These are phyloP conservation scores for Microcyclospora tardicrescens DNA, from an alignment of 2,329 filamentous ascomycete genomes.

Conservation along the genomic window DNA sequence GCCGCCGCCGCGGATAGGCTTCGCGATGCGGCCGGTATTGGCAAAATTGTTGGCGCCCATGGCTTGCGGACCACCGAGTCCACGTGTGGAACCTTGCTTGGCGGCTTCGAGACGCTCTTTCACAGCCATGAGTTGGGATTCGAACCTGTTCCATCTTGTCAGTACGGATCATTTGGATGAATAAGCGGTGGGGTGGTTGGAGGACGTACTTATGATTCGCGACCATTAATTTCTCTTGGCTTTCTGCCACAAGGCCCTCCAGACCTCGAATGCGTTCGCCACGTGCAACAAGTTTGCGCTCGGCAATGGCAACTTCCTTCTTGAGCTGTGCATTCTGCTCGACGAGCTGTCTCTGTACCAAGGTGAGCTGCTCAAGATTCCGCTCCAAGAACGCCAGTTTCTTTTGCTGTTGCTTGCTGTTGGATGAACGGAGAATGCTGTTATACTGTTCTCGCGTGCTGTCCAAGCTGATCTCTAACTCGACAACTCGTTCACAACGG, in stretches of 20 bases:
- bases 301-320: conserved; percentile 97
- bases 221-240: conserved; percentile 93
- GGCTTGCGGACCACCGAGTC: conserved; percentile 52
- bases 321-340: conserved; percentile 96
- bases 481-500: conserved; percentile 88
- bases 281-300: conserved; percentile 88
- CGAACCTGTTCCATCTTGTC: conserved; percentile 53
- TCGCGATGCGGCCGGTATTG: conserved; percentile 56
- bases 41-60: conserved; percentile 32
- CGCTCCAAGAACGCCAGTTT: conserved; percentile 99
- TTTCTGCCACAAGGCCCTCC: conserved; percentile 84
- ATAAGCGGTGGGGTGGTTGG: background rate
- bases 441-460: conserved; percentile 98
- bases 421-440: conserved; percentile 89
- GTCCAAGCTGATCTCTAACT: conserved; percentile 93
- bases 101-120: conserved; percentile 95
- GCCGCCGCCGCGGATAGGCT: conserved; percentile 48
- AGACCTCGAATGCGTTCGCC: conserved; percentile 95
- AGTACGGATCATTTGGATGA: conserved; percentile 1
- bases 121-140: conserved; percentile 89
- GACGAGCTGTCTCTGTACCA: conserved; percentile 92
- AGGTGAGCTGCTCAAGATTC: conserved; percentile 93
- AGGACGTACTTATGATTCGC: conserved; percentile 83
- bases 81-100: conserved; percentile 80
- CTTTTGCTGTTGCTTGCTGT: conserved; percentile 98